Conservation (phyloP, 106 monocot species). For the Apostasia shenzhenica region DNA sequence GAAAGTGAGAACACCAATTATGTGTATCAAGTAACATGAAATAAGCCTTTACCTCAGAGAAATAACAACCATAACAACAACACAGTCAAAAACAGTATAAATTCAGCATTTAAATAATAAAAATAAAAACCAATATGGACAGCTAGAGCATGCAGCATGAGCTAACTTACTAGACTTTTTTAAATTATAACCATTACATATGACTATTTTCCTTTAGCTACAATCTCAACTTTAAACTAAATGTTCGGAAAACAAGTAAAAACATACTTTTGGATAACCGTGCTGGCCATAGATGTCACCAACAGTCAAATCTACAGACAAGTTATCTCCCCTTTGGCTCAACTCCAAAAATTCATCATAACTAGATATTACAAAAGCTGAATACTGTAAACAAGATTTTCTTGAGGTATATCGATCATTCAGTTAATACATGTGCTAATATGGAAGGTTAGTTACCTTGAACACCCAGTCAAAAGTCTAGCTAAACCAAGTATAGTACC, state of each 20-base stretch:
- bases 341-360: slow-evolving; percentile 71
- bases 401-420: neutral
- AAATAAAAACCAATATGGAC: no score
- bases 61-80: no score
- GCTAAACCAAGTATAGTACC: slow-evolving; percentile 76
- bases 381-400: slow-evolving; percentile 6
- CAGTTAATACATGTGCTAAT: neutral
- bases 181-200: no score
- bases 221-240: neutral
- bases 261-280: slow-evolving; percentile 58
- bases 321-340: slow-evolving; percentile 66
- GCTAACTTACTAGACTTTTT: no score
- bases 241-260: neutral
- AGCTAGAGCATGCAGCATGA: no score
- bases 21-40: no score
- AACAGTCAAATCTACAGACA: slow-evolving; percentile 63
- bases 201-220: neutral
- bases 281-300: slow-evolving; percentile 67
- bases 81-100: no score
- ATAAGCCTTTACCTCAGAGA: no score
- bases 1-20: no score
- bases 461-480: slow-evolving; percentile 62
- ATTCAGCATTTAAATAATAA: no score
- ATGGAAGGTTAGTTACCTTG: slow-evolving; percentile 26
- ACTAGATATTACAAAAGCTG: slow-evolving; percentile 19